Evolutionary conservation across 1,284 basidiomycete genomes (phyloP).

Genomic region (Fomitopsis pinicola): DNA sequence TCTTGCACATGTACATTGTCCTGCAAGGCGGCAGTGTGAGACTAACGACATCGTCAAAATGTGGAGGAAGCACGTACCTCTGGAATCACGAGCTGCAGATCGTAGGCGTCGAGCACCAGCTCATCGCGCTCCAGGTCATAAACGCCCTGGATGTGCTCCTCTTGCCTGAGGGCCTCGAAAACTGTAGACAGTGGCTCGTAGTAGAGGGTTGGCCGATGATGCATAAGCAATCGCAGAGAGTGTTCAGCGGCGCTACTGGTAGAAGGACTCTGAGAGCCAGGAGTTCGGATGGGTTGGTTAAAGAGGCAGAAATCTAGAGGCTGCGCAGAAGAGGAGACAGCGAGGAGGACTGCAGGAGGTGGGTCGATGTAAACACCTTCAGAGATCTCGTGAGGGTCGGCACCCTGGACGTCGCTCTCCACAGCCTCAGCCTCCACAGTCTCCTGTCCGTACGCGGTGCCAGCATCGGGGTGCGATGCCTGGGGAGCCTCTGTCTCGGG

Average conservation of each 20-base stretch:
- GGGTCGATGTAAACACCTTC: conserved; percentile 72
- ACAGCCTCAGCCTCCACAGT: background rate
- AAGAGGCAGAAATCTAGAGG: conserved; percentile 51
- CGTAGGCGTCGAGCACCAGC: conserved; percentile 62
- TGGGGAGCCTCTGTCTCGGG: background rate
- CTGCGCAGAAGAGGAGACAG: conserved; percentile 38
- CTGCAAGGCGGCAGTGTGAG: conserved; percentile 30
- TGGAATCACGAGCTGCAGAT: conserved; percentile 56
- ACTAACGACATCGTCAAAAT: background rate
- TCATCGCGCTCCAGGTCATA: conserved; percentile 52
- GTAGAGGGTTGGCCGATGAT: conserved; percentile 61
- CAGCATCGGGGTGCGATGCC: background rate
- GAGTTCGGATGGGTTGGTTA: conserved; percentile 44
- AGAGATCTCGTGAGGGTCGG: conserved; percentile 61
- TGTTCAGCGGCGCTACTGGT: conserved; percentile 17
- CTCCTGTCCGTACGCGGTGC: background rate
- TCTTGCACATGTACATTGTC: conserved; percentile 72
- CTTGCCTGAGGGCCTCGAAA: conserved; percentile 64
- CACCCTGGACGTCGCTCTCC: conserved; percentile 4
- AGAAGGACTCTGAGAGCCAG: conserved; percentile 26
- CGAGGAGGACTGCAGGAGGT: conserved; percentile 65
- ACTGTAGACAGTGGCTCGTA: conserved; percentile 66
- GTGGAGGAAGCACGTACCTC: conserved; percentile 43
- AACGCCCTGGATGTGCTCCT: conserved; percentile 44
- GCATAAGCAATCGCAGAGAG: conserved; percentile 40